These are phyloP conservation scores for Calocera cornea DNA, from an alignment of 768 basidiomycete species.

Conservation along the genomic window DNA sequence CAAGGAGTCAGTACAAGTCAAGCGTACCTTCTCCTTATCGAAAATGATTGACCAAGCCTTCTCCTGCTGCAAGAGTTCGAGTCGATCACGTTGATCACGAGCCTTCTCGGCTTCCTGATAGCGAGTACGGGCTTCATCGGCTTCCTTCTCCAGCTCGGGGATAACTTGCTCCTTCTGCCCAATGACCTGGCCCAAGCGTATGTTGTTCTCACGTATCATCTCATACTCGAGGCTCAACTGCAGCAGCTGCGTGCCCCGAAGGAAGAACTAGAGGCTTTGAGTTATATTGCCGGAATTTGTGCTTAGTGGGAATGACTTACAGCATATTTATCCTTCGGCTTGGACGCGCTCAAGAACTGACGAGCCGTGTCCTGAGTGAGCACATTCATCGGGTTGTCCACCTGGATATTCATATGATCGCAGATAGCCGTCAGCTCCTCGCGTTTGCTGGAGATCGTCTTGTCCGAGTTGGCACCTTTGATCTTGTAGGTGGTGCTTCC, in stretches of 20 bases:
- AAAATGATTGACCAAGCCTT: slow-evolving; percentile 79
- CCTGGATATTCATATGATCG: slow-evolving; percentile 93
- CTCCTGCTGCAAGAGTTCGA: slow-evolving; percentile 60
- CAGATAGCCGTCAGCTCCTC: slow-evolving; percentile 79
- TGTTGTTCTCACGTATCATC: slow-evolving; percentile 56
- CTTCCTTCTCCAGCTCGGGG: slow-evolving; percentile 53
- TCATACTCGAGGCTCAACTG: slow-evolving; percentile 83
- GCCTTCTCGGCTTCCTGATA: slow-evolving; percentile 65
- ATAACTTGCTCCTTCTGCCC: slow-evolving; percentile 60
- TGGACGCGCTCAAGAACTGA: slow-evolving; percentile 74
- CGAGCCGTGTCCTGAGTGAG: slow-evolving; percentile 72
- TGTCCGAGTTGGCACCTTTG: slow-evolving; percentile 45
- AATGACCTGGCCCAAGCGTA: slow-evolving; percentile 49
- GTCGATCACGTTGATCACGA: slow-evolving; percentile 51
- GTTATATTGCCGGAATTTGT: background rate
- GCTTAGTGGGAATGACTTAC: slow-evolving; percentile 28
- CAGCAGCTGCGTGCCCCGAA: slow-evolving; percentile 79
- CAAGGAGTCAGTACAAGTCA: slow-evolving; percentile 16
- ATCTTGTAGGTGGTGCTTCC: slow-evolving; percentile 75
- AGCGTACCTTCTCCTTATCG: slow-evolving; percentile 49
- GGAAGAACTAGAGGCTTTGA: slow-evolving; percentile 59
- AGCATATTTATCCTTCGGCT: slow-evolving; percentile 76
- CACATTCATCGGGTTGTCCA: slow-evolving; percentile 92
- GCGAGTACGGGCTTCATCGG: slow-evolving; percentile 43
- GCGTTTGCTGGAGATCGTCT: slow-evolving; percentile 56